phyloP scores from a whole-genome alignment of 2,329 filamentous ascomycete species.

The Colletotrichum liriopes region DNA sequence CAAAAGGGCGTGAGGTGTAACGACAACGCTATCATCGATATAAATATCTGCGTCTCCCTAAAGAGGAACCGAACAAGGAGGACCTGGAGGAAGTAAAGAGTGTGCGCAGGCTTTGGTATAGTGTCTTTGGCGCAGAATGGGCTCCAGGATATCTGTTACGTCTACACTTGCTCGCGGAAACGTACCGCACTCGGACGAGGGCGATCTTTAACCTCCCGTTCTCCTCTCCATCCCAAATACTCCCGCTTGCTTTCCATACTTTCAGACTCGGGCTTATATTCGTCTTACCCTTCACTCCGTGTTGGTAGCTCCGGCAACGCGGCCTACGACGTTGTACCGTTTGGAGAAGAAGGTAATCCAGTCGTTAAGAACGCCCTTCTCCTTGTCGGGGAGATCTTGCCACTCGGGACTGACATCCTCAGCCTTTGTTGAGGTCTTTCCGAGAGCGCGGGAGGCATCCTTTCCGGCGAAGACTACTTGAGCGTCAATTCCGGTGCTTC shows the following conservation, averaged over 20 bases:
- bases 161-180: conserved; percentile 16
- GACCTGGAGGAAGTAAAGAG: not conserved
- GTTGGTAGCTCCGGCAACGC: conserved; percentile 74
- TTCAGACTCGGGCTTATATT: conserved; percentile 16
- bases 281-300: conserved; percentile 46
- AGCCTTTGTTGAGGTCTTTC: conserved; percentile 85
- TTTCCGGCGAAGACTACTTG: conserved; percentile 91
- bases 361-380: conserved; percentile 88
- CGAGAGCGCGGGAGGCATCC: conserved; percentile 94
- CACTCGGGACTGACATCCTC: conserved; percentile 89
- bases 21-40: not conserved
- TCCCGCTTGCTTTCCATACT: not conserved
- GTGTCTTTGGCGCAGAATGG: not conserved
- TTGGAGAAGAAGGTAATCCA: conserved; percentile 98
- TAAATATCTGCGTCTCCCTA: not conserved
- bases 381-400: conserved; percentile 86
- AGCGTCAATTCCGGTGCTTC: not conserved
- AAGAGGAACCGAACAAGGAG: not conserved
- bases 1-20: not conserved
- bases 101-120: not conserved
- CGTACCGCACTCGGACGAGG: conserved; percentile 12
- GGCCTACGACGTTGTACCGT: conserved; percentile 91
- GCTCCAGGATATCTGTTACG: conserved; percentile 3
- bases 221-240: not conserved
- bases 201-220: conserved; percentile 17